Percentiles rank a stretch among this genome's conserved stretches.
phyloP scores from a whole-genome alignment of 768 basidiomycete genomes.

The Tricholoma matsutake region DNA sequence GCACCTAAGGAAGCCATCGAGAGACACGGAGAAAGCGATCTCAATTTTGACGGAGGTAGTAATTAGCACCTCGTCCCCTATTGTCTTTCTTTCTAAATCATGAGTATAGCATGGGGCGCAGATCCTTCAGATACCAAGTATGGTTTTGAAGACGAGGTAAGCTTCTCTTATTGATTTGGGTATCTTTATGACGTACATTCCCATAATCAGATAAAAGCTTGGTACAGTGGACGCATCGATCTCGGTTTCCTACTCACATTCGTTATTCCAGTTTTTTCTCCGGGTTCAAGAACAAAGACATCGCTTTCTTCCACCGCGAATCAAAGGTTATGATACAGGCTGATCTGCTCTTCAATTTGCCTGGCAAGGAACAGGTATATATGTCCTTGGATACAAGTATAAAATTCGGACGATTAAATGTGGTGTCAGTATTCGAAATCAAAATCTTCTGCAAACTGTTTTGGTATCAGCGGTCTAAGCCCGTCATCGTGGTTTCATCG shows the following conservation, averaged over 20 bases:
- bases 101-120: constrained; percentile 43
- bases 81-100: neutral
- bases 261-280: constrained; percentile 49
- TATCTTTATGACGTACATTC: neutral
- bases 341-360: constrained; percentile 80
- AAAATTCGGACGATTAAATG: neutral
- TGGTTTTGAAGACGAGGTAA: constrained; percentile 67
- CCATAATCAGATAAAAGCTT: constrained; percentile 38
- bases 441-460: constrained; percentile 23
- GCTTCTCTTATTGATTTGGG: constrained; percentile 1
- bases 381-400: neutral
- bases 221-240: constrained; percentile 26
- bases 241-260: neutral
- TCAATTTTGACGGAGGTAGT: constrained; percentile 61
- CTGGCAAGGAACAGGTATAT: constrained; percentile 63
- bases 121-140: constrained; percentile 57
- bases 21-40: constrained; percentile 44
- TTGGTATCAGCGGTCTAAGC: constrained; percentile 25
- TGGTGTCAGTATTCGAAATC: constrained; percentile 32
- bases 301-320: constrained; percentile 71
- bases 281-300: constrained; percentile 65
- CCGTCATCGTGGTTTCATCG: constrained; percentile 28
- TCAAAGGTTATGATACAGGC: constrained; percentile 70
- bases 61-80: constrained; percentile 2
- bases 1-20: constrained; percentile 51